These are phyloP conservation scores for Macrotyloma uniflorum DNA, from an alignment of 306 rosid species.

Conservation along the genomic window DNA sequence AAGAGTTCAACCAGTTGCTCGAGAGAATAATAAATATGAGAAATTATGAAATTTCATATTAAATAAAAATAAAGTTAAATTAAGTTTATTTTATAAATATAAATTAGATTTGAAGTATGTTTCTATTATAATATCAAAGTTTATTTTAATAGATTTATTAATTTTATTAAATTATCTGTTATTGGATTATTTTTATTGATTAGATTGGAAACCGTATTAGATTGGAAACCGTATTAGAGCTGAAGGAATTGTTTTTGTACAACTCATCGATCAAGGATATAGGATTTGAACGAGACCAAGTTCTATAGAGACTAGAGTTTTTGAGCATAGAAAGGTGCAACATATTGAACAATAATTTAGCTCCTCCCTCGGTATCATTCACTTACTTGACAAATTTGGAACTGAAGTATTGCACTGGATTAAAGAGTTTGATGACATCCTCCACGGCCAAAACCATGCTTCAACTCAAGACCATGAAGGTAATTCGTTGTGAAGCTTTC, in stretches of 20 bases:
- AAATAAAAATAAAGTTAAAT: too few species aligned
- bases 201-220: too few species aligned
- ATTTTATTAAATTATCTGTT: too few species aligned
- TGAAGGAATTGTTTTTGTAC: neutral
- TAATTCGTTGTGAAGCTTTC: neutral
- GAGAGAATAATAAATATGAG: slow-evolving; percentile 21
- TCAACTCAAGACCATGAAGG: slow-evolving; percentile 17
- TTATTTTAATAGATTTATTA: too few species aligned
- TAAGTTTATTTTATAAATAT: too few species aligned
- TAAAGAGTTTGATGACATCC: neutral
- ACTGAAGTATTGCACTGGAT: fast-evolving
- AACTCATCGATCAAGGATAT: neutral
- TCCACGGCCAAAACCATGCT: slow-evolving; percentile 30
- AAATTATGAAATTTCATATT: too few species aligned
- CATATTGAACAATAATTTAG: neutral
- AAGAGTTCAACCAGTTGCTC: neutral
- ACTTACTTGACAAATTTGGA: slow-evolving; percentile 15
- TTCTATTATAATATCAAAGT: too few species aligned
- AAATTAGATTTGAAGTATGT: too few species aligned
- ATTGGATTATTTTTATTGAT: too few species aligned
- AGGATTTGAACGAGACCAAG: slow-evolving; percentile 5
- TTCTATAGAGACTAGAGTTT: neutral
- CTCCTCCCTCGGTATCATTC: neutral
- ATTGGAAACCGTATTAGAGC: slow-evolving; percentile 17
- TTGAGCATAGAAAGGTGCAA: fast-evolving